Evolutionary conservation across 768 basidiomycete species (phyloP), one percentile per base, ranked within the genome.

Genomic region (Lactifluus pinguis): DNA sequence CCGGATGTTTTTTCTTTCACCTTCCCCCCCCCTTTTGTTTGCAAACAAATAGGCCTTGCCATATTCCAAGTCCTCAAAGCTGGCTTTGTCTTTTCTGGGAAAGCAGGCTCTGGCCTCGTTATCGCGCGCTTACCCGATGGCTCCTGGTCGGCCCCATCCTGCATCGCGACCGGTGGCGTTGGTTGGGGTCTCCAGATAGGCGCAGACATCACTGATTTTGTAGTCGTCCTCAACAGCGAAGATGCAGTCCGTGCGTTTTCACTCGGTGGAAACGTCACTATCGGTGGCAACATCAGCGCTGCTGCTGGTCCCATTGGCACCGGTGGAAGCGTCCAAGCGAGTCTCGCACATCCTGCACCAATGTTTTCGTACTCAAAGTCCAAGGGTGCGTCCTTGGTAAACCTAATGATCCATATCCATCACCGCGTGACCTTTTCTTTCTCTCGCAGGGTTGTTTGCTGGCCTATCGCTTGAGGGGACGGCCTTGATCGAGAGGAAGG

Each of bases 301-400:
- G 77, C 86, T 0, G 94, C 94, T 7, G 95, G 95, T 1, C 95
- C 95, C 0, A 88, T 98, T 61, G 95, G 95, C 1, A 97, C 95
- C 0, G 95, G 95, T 5, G 95, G 90, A 4, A 88, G 89, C 61
- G 83, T 97, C 0, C 87, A 93, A 67, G 84, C 93, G 1, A 85
- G 83, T 3, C 77, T 95, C 45, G 92, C 93, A 5, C 92, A 95
- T 73, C 95, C 95, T 0, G 86, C 95, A 19, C 94, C 94, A 5
- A 95, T 98, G 91, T 99, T 97, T 74, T 92, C 90, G 63, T 95
- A 97, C 72, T 94, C 92, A 10, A 91, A 94, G 73, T 94, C 92
- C 13, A 95, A 93, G 76, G 93, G 92, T 92, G 66, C 60, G 81
- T 69, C 19, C 0, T 41, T 10, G 51, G 55, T 29, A 42, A 48